phyloP scores from a whole-genome alignment of 345 rosid genomes.

The Draba incana region DNA sequence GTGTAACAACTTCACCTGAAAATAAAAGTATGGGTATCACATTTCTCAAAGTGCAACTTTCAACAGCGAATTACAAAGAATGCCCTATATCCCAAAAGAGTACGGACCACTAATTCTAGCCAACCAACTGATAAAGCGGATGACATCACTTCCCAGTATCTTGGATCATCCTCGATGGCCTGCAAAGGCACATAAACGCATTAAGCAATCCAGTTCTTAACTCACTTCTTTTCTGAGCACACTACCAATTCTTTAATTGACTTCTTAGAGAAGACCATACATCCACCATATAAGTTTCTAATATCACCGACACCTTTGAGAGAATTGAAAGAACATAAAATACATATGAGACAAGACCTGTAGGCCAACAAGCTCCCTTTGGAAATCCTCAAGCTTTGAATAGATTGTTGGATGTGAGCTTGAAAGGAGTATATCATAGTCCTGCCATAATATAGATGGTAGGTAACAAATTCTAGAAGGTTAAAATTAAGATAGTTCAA shows the following conservation, averaged over 20 bases:
- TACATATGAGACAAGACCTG: conserved; percentile 53
- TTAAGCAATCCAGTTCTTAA: neutral
- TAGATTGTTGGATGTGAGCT: conserved; percentile 60
- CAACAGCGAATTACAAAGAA: conserved; percentile 10
- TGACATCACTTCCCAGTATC: conserved; percentile 82
- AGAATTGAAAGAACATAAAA: neutral
- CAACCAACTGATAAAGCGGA: conserved; percentile 91
- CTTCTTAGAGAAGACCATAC: conserved; percentile 2
- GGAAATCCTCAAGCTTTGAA: conserved; percentile 78
- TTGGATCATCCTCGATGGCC: conserved; percentile 78
- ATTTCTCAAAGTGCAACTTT: conserved; percentile 17
- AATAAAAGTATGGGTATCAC: conserved; percentile 16
- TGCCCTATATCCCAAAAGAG: neutral
- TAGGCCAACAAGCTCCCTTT: conserved; percentile 61
- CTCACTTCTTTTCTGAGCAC: conserved; percentile 16
- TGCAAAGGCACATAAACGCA: conserved; percentile 39
- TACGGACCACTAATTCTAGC: conserved; percentile 83
- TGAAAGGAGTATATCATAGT: conserved; percentile 72
- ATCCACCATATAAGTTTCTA: conserved; percentile 19
- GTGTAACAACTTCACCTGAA: conserved; percentile 83
- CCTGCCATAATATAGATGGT: conserved; percentile 54
- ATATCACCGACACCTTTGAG: neutral
- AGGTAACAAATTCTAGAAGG: neutral
- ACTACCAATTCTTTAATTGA: neutral
- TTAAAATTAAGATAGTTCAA: conserved; percentile 8